phyloP scores from a whole-genome alignment of 495 filamentous ascomycete genomes.

The Pyrenula massariospora region DNA sequence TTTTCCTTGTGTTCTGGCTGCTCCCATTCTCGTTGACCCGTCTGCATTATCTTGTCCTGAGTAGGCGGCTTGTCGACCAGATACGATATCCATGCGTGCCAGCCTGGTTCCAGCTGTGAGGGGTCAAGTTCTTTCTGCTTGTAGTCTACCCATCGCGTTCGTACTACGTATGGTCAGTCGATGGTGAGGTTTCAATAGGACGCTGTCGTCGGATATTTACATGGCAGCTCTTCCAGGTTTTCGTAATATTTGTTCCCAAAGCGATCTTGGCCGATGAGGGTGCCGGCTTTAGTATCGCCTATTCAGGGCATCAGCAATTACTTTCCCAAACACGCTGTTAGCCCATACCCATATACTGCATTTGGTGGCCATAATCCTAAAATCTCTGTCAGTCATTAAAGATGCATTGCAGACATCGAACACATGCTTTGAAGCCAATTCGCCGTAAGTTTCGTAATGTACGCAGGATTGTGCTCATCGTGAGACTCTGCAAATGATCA shows the following conservation, averaged over 20 bases:
- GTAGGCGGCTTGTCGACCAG: constrained; percentile 77
- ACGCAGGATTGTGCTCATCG: constrained; percentile 85
- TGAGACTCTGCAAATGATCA: constrained; percentile 21
- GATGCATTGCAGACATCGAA: background rate
- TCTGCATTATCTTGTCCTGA: constrained; percentile 58
- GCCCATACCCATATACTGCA: constrained; percentile 57
- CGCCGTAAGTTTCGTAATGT: constrained; percentile 77
- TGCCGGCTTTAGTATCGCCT: constrained; percentile 96
- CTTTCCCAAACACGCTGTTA: background rate
- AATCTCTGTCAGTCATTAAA: constrained; percentile 17
- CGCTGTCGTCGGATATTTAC: constrained; percentile 35
- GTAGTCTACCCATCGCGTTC: constrained; percentile 97
- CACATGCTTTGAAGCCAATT: constrained; percentile 71
- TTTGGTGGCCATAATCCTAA: constrained; percentile 81
- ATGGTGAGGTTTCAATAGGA: background rate
- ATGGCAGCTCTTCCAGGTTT: constrained; percentile 87
- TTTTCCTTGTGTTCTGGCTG: constrained; percentile 60
- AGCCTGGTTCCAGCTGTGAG: constrained; percentile 91
- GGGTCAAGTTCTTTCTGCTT: constrained; percentile 77
- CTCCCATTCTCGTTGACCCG: constrained; percentile 62
- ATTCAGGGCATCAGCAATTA: constrained; percentile 19
- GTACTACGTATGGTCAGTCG: constrained; percentile 45
- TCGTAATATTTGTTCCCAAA: constrained; percentile 98
- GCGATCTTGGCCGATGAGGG: constrained; percentile 71
- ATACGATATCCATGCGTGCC: constrained; percentile 97